Evolutionary conservation across 495 filamentous ascomycete genomes (phyloP).

Genomic region (Neurospora sp.): DNA sequence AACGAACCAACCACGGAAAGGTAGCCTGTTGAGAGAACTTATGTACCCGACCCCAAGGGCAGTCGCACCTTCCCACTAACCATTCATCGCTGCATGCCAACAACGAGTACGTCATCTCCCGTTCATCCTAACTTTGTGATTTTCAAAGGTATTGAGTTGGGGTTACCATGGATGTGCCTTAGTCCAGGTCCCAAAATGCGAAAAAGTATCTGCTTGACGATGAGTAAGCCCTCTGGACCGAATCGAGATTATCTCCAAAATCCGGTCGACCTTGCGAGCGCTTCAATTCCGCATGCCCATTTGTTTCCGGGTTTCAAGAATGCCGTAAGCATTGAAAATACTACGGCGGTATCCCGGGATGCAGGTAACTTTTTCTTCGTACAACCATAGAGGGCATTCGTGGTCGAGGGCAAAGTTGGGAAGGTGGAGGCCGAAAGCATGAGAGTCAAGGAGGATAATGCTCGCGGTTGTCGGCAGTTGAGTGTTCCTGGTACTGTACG

Average conservation of each 20-base stretch:
- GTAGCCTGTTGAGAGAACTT: neutral
- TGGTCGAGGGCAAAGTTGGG: neutral
- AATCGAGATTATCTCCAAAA: neutral
- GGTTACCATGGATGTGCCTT: neutral
- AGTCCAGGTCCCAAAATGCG: neutral
- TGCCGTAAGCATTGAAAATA: neutral
- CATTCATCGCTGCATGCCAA: neutral
- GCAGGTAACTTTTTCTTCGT: neutral
- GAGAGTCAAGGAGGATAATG: neutral
- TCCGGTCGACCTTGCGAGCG: neutral
- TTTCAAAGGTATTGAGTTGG: neutral
- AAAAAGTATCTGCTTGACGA: neutral
- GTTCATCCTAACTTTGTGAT: neutral
- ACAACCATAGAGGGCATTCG: neutral
- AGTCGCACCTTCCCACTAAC: neutral
- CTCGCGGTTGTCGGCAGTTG: neutral
- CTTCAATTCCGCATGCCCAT: neutral
- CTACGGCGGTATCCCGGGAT: neutral
- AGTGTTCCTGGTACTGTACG: neutral
- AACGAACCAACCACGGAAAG: neutral
- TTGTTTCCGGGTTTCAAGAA: neutral
- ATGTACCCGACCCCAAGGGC: neutral
- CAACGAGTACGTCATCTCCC: neutral
- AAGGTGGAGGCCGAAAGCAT: neutral
- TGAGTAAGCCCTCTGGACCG: neutral